Conservation (phyloP, 495 filamentous ascomycete species). For the Articulospora tetracladia region DNA sequence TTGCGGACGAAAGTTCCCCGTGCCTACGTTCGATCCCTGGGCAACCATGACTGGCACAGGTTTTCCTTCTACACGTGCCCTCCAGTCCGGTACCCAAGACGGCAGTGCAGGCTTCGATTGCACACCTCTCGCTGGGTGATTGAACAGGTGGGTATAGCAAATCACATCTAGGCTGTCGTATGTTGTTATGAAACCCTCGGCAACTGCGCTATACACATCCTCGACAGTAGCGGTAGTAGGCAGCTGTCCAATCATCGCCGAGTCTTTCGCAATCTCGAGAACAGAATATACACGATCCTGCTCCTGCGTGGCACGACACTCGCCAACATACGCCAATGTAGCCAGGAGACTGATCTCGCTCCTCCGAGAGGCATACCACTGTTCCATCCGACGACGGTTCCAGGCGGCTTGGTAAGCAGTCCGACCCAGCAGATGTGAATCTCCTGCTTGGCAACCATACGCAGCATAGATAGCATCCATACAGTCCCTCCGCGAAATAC, state of each 20-base stretch:
- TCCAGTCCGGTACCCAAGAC: not conserved
- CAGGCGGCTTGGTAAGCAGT: not conserved
- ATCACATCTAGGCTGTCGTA: not conserved
- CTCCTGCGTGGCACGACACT: not conserved
- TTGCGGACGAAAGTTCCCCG: not conserved
- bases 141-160: not conserved
- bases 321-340: not conserved
- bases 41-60: not conserved
- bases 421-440: not conserved
- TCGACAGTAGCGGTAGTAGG: too few relatives aligned
- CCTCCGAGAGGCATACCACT: not conserved
- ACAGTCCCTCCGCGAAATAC: not conserved
- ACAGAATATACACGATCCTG: constrained; percentile 2
- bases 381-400: not conserved
- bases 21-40: not conserved
- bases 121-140: too few relatives aligned
- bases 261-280: not conserved
- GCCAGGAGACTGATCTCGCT: not conserved
- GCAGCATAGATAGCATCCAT: not conserved
- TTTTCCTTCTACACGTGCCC: not conserved
- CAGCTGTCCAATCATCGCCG: not conserved
- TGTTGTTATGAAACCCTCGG: not conserved
- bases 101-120: not conserved
- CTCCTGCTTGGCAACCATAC: not conserved
- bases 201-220: too few relatives aligned